Conservation (phyloP, 192 early-diverging fungal genomes). For the Coemansia sp. region DNA sequence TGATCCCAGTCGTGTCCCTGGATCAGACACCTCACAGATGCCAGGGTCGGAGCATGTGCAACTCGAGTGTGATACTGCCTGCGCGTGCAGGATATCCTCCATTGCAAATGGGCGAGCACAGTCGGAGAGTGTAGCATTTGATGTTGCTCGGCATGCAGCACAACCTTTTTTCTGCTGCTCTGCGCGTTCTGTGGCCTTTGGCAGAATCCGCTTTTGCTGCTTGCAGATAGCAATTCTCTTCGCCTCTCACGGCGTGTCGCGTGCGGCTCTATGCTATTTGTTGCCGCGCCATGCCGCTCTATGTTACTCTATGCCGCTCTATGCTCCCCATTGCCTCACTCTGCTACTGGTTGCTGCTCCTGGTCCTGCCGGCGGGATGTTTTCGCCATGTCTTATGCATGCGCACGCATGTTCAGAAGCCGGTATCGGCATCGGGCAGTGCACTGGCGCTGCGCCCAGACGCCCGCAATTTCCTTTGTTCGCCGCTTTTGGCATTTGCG, state of each 20-base stretch:
- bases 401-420: constrained; percentile 17
- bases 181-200: no score
- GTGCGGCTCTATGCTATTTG: no score
- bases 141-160: background rate
- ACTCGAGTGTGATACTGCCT: background rate
- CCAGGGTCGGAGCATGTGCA: background rate
- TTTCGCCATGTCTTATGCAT: constrained; percentile 6
- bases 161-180: background rate
- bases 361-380: background rate
- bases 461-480: constrained; percentile 8
- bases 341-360: background rate
- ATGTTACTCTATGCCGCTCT: background rate
- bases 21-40: background rate
- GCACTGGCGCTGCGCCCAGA: constrained; percentile 8
- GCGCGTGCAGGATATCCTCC: background rate
- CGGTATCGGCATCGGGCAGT: constrained; percentile 20
- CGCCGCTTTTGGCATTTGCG: background rate
- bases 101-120: no score
- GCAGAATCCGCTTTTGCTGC: background rate
- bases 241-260: no score
- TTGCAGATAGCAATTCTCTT: background rate
- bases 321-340: background rate
- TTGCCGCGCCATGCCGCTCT: no score
- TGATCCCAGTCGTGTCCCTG: background rate
- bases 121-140: no score